Evolutionary conservation across 305 asterid genomes (phyloP), one percentile per base, ranked within the genome.

Genomic region (Ruellia speciosa): DNA sequence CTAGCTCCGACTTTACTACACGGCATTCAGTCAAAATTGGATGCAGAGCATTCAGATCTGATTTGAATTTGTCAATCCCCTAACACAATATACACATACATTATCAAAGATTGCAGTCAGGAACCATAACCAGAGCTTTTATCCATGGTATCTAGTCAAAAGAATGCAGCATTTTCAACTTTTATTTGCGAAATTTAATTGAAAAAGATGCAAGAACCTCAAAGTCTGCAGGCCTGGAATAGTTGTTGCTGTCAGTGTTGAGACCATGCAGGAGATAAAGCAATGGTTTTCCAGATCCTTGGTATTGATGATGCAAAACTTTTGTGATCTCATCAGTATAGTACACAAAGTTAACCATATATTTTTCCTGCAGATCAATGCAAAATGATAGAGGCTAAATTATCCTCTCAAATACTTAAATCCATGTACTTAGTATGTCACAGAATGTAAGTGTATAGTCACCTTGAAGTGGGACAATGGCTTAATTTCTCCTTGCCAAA

Each of bases 1-100:
- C 98, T 59, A 78, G 71, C 52, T 68, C 56, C 14, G 95, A 83
- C 83, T 92, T 92, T 67, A 73, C 12, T 65, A 85, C 96, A 28
- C 98, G 96, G 45, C 98, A 92, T 81, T 88, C 96, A 18, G 94
- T 81, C 82, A 92, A 76, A 77, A 85, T 72, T 33, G 96, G 94
- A 78, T 88, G 98, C 78, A 92, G 82, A 49, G 72, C 67, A 71
- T 58, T 71, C 62, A 85, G 70, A 75, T 92, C 94, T 41, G 69
- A 75, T 74, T 67, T 74, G 54, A 88, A 88, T 71, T 74, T 71
- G 80, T 83, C 93, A 58, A 92, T 79, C 19, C 95, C 98, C 96
- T 87, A 74, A 37, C 60, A 63, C 75, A 49, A 64, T 56, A 50
- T 37, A 37, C 2, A 2, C 41, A 6, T 10, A 37, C 2, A 37